phyloP scores from a whole-genome alignment of 768 basidiomycete species.

The Chalciporus pseudorubinellus region DNA sequence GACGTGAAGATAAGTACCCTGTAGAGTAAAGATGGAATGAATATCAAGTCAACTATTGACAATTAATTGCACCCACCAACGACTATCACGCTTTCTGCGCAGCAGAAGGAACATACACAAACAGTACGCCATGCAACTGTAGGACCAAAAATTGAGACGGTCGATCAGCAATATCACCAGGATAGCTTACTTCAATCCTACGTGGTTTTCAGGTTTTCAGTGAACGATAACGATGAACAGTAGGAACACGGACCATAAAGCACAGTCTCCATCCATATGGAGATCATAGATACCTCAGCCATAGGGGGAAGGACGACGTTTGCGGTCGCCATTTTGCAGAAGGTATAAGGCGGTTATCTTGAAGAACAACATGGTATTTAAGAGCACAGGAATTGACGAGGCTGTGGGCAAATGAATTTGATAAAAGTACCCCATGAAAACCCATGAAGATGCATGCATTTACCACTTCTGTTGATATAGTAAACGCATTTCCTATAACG shows the following conservation, averaged over 20 bases:
- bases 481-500: not conserved
- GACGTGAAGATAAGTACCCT: slow-evolving; percentile 14
- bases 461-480: too few species aligned
- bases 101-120: slow-evolving; percentile 15
- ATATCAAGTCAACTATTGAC: not conserved
- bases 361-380: not conserved
- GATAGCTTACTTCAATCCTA: slow-evolving; percentile 13
- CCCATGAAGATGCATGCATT: too few species aligned
- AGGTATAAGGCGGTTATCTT: not conserved
- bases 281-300: slow-evolving; percentile 12
- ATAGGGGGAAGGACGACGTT: slow-evolving; percentile 4
- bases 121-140: slow-evolving; percentile 13
- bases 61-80: slow-evolving; percentile 1
- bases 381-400: not conserved
- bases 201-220: not conserved
- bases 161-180: not conserved
- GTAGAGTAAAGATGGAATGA: not conserved
- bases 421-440: not conserved
- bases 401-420: not conserved
- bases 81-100: not conserved
- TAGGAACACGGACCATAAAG: slow-evolving; percentile 14
- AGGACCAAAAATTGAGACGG: not conserved
- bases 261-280: slow-evolving; percentile 17
- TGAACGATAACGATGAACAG: not conserved
- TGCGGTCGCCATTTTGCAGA: slow-evolving; percentile 4